A percentile compares a stretch with the other conserved stretches of the same genome.
These are phyloP conservation scores for Dysphania ambrosioides DNA, from an alignment of 148 eudicot species.

Conservation along the genomic window DNA sequence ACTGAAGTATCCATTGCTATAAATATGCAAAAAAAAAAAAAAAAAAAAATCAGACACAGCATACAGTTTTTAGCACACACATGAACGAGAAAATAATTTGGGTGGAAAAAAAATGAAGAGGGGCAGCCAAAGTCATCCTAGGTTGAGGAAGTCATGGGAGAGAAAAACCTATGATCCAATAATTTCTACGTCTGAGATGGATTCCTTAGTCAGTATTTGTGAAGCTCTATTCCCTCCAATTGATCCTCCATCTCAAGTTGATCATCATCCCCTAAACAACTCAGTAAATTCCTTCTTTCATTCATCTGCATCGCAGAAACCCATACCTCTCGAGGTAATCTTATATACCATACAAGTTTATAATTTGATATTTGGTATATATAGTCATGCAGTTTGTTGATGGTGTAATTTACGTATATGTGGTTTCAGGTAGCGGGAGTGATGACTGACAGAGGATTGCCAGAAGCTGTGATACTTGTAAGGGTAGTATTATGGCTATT, in stretches of 20 bases:
- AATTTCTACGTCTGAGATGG: constrained; percentile 42
- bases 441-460: constrained; percentile 30
- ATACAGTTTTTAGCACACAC: background rate
- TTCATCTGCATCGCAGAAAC: constrained; percentile 50
- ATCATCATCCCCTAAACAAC: constrained; percentile 18
- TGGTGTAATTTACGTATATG: background rate
- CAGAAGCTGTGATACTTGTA: constrained; percentile 44
- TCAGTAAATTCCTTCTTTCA: constrained; percentile 41
- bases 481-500: constrained; percentile 38
- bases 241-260: constrained; percentile 16
- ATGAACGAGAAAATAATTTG: too few species aligned
- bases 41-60: background rate
- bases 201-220: constrained; percentile 47
- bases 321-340: constrained; percentile 64
- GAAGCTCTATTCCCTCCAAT: constrained; percentile 56
- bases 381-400: background rate
- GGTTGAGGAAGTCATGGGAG: constrained; percentile 46
- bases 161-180: constrained; percentile 45
- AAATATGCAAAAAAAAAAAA: background rate
- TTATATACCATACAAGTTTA: too few species aligned
- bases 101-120: constrained; percentile 15
- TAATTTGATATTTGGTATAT: too few species aligned
- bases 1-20: background rate
- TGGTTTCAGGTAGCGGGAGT: constrained; percentile 41
- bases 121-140: constrained; percentile 45